Conservation (phyloP, 2,329 filamentous ascomycete species). For the Arachnomyces sp. region DNA sequence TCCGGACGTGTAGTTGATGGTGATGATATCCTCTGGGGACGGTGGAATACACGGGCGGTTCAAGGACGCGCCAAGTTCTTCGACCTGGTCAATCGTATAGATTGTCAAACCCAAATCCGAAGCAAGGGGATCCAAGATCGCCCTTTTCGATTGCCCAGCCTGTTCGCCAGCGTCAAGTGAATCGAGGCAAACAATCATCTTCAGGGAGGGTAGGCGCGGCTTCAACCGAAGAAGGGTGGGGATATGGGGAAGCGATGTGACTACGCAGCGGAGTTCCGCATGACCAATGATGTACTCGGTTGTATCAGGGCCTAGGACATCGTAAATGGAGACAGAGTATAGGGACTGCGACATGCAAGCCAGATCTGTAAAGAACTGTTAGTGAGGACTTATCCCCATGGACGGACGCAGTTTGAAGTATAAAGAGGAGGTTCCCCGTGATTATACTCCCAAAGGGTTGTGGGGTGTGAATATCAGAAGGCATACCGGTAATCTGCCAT, state of each 20-base stretch:
- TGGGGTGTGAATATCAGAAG: conserved; percentile 5
- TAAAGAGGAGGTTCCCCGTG: too few species aligned
- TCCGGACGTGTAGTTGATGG: conserved; percentile 60
- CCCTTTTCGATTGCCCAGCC: conserved; percentile 67
- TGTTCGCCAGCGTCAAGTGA: conserved; percentile 71
- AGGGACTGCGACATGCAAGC: conserved; percentile 79
- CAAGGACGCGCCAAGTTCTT: conserved; percentile 65
- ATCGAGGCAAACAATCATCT: conserved; percentile 82
- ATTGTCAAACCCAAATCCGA: conserved; percentile 65
- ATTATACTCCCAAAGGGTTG: too few species aligned
- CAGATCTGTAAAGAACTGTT: conserved; percentile 52
- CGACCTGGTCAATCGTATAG: conserved; percentile 70
- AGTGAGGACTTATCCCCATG: too few species aligned
- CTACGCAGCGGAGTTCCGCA: conserved; percentile 64
- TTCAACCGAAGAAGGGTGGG: conserved; percentile 72
- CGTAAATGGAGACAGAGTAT: conserved; percentile 88
- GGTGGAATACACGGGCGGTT: conserved; percentile 65
- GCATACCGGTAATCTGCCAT: conserved; percentile 71
- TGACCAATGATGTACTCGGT: conserved; percentile 97
- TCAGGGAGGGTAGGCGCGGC: conserved; percentile 67
- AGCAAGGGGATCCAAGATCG: conserved; percentile 68
- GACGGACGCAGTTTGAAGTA: too few species aligned
- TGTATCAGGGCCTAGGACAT: conserved; percentile 83
- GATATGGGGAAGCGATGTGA: conserved; percentile 72
- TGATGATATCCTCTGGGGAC: conserved; percentile 65